A percentile compares a stretch with the other conserved stretches of the same genome.
Conservation (phyloP, 2,329 filamentous ascomycete species). For the Teratosphaeria gauchensis region DNA sequence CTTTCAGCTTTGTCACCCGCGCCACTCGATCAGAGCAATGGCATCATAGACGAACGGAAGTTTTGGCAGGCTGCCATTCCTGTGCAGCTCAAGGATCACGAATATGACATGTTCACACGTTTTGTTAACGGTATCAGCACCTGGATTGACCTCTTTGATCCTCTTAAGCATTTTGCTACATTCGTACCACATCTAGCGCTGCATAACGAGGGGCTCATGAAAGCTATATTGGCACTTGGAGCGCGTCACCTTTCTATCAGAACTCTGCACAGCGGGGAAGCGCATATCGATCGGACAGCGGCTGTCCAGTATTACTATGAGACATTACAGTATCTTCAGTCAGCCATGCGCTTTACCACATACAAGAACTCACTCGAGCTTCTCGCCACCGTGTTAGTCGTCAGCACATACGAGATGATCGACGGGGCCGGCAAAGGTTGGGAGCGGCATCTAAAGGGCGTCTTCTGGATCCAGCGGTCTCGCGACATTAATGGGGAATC, state of each 20-base stretch:
- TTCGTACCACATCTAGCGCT: conserved; percentile 34
- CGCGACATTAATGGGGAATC: conserved; percentile 52
- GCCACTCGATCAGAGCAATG: conserved; percentile 4
- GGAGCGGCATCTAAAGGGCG: conserved; percentile 54
- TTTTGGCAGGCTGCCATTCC: conserved; percentile 19
- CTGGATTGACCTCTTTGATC: conserved; percentile 38
- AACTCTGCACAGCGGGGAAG: conserved; percentile 14
- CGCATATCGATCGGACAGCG: conserved; percentile 21
- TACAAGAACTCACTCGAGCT: conserved; percentile 51
- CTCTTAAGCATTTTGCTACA: conserved; percentile 29
- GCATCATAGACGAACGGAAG: conserved; percentile 15
- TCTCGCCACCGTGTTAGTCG: conserved; percentile 49
- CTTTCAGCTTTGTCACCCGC: conserved; percentile 14
- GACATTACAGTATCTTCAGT: conserved; percentile 51
- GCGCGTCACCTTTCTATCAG: conserved; percentile 42
- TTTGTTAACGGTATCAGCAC: conserved; percentile 29
- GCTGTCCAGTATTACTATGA: conserved; percentile 51
- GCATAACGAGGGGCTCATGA: conserved; percentile 47
- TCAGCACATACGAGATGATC: conserved; percentile 59
- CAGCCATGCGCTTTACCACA: conserved; percentile 47
- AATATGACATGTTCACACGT: conserved; percentile 31
- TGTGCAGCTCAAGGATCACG: conserved; percentile 25
- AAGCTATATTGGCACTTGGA: conserved; percentile 48
- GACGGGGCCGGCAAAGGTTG: conserved; percentile 47
- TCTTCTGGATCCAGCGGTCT: conserved; percentile 57